Evolutionary conservation across 2,329 filamentous ascomycete genomes (phyloP).

Genomic region (Colletotrichum lupini): DNA sequence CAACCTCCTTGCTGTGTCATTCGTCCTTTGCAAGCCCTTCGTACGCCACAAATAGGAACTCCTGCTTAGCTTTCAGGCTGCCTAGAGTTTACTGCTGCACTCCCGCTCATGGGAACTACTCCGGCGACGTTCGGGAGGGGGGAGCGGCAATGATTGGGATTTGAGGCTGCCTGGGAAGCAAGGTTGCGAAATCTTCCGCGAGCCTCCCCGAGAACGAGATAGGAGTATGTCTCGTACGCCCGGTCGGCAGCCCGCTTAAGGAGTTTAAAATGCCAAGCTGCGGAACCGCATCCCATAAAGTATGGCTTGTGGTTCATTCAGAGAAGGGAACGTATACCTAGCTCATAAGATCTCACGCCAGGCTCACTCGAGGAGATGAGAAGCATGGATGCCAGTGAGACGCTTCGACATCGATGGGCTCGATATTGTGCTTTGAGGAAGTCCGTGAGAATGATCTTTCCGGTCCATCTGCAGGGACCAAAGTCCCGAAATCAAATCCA

Average conservation of each 20-base stretch:
- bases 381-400: background rate
- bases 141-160: background rate
- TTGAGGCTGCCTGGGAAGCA: background rate
- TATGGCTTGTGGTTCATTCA: background rate
- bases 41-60: background rate
- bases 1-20: background rate
- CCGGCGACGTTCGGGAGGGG: background rate
- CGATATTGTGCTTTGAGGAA: background rate
- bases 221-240: background rate
- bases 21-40: background rate
- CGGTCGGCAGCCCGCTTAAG: background rate
- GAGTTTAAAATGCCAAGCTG: background rate
- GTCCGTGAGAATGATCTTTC: no score
- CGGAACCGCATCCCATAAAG: background rate
- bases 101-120: background rate
- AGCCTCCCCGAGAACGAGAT: background rate
- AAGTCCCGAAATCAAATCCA: background rate
- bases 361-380: no score
- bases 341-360: no score
- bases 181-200: background rate
- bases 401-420: background rate
- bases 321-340: background rate
- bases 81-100: background rate
- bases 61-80: background rate
- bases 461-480: background rate